Conservation (phyloP, 1,284 basidiomycete species). For the Ustilago trichophora region DNA sequence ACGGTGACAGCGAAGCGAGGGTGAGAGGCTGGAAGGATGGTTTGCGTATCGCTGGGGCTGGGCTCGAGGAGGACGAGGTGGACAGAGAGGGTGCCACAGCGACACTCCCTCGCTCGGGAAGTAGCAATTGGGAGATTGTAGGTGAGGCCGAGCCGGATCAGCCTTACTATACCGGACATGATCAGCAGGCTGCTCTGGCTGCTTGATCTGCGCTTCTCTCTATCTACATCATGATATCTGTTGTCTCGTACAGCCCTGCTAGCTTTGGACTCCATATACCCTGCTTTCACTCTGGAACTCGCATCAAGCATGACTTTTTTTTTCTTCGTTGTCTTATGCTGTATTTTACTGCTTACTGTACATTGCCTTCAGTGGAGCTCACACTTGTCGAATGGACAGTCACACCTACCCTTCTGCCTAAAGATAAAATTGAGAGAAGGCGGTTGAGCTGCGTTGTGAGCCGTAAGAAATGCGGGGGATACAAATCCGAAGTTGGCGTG, state of each 20-base stretch:
- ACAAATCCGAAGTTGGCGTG: conserved; percentile 4
- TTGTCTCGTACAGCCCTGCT: not conserved
- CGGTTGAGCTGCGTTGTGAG: too few relatives aligned
- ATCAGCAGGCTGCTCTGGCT: conserved; percentile 18
- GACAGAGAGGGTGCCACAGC: not conserved
- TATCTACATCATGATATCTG: not conserved
- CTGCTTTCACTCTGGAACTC: not conserved
- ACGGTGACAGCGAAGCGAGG: conserved; percentile 13
- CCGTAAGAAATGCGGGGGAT: conserved; percentile 4
- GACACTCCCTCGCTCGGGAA: conserved; percentile 31
- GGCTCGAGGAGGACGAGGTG: conserved; percentile 8
- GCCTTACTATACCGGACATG: conserved; percentile 2
- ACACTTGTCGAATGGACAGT: too few relatives aligned
- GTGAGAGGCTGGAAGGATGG: conserved; percentile 48
- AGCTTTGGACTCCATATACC: conserved; percentile 12
- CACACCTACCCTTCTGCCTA: too few relatives aligned
- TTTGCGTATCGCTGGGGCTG: conserved; percentile 38
- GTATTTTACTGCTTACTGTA: conserved; percentile 13
- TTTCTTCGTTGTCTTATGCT: conserved; percentile 7
- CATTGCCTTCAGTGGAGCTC: not conserved
- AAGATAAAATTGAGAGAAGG: too few relatives aligned
- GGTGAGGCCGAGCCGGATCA: conserved; percentile 25
- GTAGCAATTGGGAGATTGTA: conserved; percentile 46
- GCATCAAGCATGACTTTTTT: not conserved
- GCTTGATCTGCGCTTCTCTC: conserved; percentile 1